Base-by-base conservation (phyloP, 2,329 filamentous ascomycete genomes). In the Seiridium cupressi region DNA sequence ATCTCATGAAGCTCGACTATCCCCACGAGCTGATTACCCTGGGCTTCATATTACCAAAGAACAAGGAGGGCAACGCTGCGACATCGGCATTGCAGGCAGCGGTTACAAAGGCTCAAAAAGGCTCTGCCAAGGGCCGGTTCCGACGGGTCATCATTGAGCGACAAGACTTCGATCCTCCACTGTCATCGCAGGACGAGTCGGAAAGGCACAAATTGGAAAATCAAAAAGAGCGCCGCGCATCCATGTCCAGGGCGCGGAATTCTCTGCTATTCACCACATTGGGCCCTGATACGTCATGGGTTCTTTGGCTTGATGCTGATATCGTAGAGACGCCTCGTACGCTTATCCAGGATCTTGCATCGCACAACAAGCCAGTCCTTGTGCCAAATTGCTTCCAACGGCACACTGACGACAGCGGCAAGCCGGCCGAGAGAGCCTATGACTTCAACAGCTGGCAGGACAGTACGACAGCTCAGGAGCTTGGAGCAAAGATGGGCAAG, bases 401-500 rank as follows among this genome's bases (percentile, higher is more conserved):
- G 64, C 98, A 86, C 77, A 84, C 84, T 51, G 89, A 97, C 64
- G 83, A 89, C 11, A 88, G 84, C 56, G 89, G 89, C 69, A 82
- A 86, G 64, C 85, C 86, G 79, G 86, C 88, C 48, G 87, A 94
- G 70, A 87, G 95, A 4, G 88, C 93, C 0, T 99, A 99, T 74
- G 95, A 99, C 77, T 98, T 89, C 82, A 99, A 99, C 79, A 96
- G 91, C 73, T 99, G 95, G 95, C 88, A 94, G 70, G 95, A 99
- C 72, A 96, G 91, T 71, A 84, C 89, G 1, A 89, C 84, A 2
- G 94, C 95, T 1, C 84, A 89, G 70, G 83, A 90, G 42, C 78
- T 99, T 64, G 93, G 85, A 2, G 79, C 83, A 9, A 87, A 87
- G 69, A 93, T 99, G 93, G 91, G 87, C 0, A 89, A 89, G 0